Percentiles rank a stretch among this genome's conserved stretches.
These are phyloP conservation scores for Paradendryphiella salina DNA, from an alignment of 2,329 filamentous ascomycete genomes.

Conservation along the genomic window DNA sequence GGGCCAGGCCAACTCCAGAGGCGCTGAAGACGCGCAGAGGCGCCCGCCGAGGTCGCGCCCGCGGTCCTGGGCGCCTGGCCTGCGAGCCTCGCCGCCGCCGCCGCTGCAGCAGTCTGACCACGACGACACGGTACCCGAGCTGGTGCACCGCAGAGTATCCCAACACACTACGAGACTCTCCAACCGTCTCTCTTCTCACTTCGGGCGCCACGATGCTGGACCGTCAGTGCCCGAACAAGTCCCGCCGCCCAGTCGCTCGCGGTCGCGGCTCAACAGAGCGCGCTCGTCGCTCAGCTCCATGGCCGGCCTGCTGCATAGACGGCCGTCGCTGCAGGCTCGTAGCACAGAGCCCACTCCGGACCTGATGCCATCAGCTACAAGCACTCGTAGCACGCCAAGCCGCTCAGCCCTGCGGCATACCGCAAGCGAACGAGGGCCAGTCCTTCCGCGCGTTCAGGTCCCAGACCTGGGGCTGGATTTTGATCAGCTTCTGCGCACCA, in stretches of 20 bases:
- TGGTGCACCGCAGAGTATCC: constrained; percentile 10
- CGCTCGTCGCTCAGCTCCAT: constrained; percentile 46
- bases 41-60: constrained; percentile 37
- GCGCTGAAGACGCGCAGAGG: constrained; percentile 24
- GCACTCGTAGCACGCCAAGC: constrained; percentile 21
- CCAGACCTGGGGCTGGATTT: constrained; percentile 48
- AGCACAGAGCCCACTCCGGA: constrained; percentile 19
- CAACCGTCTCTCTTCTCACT: constrained; percentile 36
- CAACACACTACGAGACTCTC: constrained; percentile 32
- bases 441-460: constrained; percentile 39
- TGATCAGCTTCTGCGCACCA: constrained; percentile 36
- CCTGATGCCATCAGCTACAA: constrained; percentile 20
- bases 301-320: constrained; percentile 36
- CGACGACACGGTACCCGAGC: constrained; percentile 28
- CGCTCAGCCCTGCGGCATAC: constrained; percentile 29
- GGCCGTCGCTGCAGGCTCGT: constrained; percentile 28
- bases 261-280: constrained; percentile 41
- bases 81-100: constrained; percentile 23
- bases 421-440: constrained; percentile 37
- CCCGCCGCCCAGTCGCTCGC: constrained; percentile 27
- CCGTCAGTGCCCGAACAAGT: constrained; percentile 26
- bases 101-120: not conserved
- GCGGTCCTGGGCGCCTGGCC: constrained; percentile 40
- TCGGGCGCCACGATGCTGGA: constrained; percentile 38
- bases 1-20: constrained; percentile 47